phyloP scores from a whole-genome alignment of 768 basidiomycete species.

The Cystoderma amianthinum region DNA sequence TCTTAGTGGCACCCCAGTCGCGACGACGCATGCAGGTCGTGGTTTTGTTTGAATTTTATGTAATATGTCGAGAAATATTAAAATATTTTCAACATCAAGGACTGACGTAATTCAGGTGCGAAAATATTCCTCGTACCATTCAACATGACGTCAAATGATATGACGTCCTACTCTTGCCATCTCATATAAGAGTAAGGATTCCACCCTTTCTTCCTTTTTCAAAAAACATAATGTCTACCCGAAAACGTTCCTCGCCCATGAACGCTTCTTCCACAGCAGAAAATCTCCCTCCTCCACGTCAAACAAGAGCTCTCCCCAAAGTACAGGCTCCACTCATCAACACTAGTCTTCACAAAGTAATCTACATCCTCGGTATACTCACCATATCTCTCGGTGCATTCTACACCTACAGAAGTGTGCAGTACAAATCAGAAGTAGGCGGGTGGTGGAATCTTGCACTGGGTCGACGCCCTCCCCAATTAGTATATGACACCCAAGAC shows the following conservation, averaged over 20 bases:
- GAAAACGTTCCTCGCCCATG: background rate
- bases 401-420: constrained; percentile 41
- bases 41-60: too few species aligned
- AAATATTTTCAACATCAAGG: too few species aligned
- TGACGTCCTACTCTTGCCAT: background rate
- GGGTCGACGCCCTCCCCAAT: constrained; percentile 24
- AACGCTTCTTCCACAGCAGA: constrained; percentile 4
- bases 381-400: constrained; percentile 36
- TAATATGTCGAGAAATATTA: too few species aligned
- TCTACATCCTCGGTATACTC: constrained; percentile 38
- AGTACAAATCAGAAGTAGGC: constrained; percentile 45
- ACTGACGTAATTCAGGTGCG: too few species aligned
- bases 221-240: background rate
- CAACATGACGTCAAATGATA: background rate
- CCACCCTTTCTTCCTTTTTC: background rate
- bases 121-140: background rate
- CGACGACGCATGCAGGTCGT: too few species aligned
- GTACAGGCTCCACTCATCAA: constrained; percentile 40
- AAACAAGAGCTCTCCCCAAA: constrained; percentile 10
- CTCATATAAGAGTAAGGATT: too few species aligned
- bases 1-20: too few species aligned
- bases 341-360: constrained; percentile 38
- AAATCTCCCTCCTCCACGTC: constrained; percentile 22
- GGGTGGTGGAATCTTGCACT: constrained; percentile 57
- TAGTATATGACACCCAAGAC: background rate